Evolutionary conservation across 2,329 filamentous ascomycete species (phyloP), one percentile per base, ranked within the genome.

Genomic region (Scedosporium apiospermum): DNA sequence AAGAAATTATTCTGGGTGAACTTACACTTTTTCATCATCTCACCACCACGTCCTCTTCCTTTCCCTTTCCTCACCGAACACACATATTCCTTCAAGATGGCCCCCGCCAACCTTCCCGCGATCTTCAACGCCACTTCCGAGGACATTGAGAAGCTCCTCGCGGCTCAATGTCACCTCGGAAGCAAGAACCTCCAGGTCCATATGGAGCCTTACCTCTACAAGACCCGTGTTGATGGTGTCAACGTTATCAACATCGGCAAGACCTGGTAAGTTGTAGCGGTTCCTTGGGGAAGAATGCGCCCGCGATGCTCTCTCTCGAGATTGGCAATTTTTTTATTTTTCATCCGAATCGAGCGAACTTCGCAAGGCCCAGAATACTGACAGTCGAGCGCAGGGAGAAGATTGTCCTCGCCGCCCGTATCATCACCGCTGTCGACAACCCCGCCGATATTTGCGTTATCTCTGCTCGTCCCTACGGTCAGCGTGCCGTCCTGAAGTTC

Each of bases 121-220:
- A 84, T 89, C 76, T 96, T 99, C 89, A 95, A 96, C 86, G 91
- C 95, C 76, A 98, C 95, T 75, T 88, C 88, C 77, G 88, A 96
- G 84, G 95, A 99, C 85, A 96, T 99, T 83, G 95, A 99, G 90
- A 95, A 93, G 90, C 91, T 99, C 77, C 90, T 99, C 74, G 90
- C 93, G 76, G 93, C 96, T 75, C 93, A 98, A 84, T 87, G 84
- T 82, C 96, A 99, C 82, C 87, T 98, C 73, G 95, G 95, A 75
- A 91, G 89, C 82, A 98, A 98, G 91, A 99, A 99, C 88, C 80
- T 99, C 74, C 95, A 98, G 87, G 91, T 96, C 77, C 93, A 98
- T 86, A 98, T 97, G 92, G 91, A 96, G 83, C 90, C 92, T 72
- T 99, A 99, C 86, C 89, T 99, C 76, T 99, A 93, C 93, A 99